Percentiles rank a stretch among this genome's conserved stretches.
Evolutionary conservation across 1,284 basidiomycete genomes (phyloP).

Genomic region (Earliella scabrosa): DNA sequence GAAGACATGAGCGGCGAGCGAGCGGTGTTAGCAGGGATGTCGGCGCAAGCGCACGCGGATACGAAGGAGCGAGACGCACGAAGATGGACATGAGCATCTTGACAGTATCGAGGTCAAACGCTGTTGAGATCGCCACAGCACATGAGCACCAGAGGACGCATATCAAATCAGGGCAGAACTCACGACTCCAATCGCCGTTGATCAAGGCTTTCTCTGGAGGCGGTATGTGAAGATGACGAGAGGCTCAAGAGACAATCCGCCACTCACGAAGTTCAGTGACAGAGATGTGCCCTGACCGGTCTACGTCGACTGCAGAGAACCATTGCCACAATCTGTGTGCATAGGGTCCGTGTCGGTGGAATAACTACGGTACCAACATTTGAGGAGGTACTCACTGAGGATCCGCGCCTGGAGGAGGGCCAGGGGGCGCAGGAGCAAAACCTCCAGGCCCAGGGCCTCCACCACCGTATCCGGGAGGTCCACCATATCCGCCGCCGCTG

Average conservation of each 20-base stretch:
- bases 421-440: conserved; percentile 45
- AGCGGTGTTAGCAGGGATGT: no score
- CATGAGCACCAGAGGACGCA: neutral
- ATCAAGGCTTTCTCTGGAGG: conserved; percentile 66
- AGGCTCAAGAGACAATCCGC: neutral
- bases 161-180: no score
- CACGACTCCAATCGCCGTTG: conserved; percentile 81
- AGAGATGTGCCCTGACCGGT: conserved; percentile 70
- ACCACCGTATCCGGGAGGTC: conserved; percentile 32
- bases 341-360: neutral
- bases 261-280: conserved; percentile 68
- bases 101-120: conserved; percentile 83
- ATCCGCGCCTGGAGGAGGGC: conserved; percentile 69
- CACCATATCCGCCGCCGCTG: conserved; percentile 33
- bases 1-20: neutral
- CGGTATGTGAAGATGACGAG: neutral
- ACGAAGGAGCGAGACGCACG: conserved; percentile 44
- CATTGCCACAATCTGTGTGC: conserved; percentile 65
- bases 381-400: conserved; percentile 77
- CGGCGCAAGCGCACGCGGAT: no score
- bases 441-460: conserved; percentile 37
- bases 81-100: conserved; percentile 84
- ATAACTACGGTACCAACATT: no score
- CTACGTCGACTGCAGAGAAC: conserved; percentile 73
- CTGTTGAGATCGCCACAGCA: conserved; percentile 37